These are phyloP conservation scores for Dothideomycetes sp. DNA, from an alignment of 2,329 filamentous ascomycete genomes.

Conservation along the genomic window DNA sequence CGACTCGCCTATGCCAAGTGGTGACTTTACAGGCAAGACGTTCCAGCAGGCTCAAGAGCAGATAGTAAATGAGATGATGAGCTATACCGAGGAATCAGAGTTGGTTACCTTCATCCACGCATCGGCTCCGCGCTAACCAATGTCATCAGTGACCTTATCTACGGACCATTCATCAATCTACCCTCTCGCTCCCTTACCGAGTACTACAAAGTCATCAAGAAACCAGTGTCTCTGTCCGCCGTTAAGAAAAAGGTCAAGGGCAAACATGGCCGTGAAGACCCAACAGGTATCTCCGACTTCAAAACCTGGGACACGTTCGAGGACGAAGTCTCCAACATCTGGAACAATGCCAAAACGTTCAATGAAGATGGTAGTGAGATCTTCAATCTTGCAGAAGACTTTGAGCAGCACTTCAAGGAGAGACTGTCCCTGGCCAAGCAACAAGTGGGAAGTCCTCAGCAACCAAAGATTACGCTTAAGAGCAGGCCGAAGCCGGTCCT, in stretches of 20 bases:
- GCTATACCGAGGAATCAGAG: constrained; percentile 56
- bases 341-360: constrained; percentile 79
- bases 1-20: not conserved
- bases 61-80: constrained; percentile 63
- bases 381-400: constrained; percentile 61
- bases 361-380: constrained; percentile 90
- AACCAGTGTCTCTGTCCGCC: constrained; percentile 67
- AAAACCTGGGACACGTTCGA: constrained; percentile 77
- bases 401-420: constrained; percentile 63
- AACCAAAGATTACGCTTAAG: constrained; percentile 73
- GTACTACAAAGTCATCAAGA: constrained; percentile 74
- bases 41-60: constrained; percentile 84
- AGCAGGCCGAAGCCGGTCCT: constrained; percentile 36
- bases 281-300: constrained; percentile 53
- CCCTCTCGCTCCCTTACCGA: constrained; percentile 67
- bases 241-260: constrained; percentile 70
- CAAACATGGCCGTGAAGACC: constrained; percentile 54
- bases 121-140: not conserved
- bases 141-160: constrained; percentile 50
- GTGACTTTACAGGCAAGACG: constrained; percentile 56
- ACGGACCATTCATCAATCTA: constrained; percentile 65
- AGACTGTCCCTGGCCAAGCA: constrained; percentile 62
- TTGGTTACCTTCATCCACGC: constrained; percentile 38
- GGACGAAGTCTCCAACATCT: constrained; percentile 68
- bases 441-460: constrained; percentile 58